These are phyloP conservation scores for Ustilago vetiveriae DNA, from an alignment of 1,284 basidiomycete genomes.

Conservation along the genomic window DNA sequence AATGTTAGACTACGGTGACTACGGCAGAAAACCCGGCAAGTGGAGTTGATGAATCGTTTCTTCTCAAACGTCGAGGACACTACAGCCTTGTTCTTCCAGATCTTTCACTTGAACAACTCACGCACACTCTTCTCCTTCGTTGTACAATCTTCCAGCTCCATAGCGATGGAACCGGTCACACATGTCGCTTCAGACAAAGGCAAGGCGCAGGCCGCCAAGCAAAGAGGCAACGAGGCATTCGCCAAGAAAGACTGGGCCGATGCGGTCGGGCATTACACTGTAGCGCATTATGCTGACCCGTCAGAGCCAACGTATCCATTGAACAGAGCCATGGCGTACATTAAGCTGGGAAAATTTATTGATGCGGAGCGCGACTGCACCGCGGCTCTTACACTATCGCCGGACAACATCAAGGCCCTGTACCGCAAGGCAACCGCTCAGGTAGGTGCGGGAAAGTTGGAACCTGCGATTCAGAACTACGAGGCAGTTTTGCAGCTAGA, in stretches of 20 bases:
- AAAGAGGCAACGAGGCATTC: constrained; percentile 35
- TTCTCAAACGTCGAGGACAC: not conserved
- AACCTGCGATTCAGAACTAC: constrained; percentile 12
- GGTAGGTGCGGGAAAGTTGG: constrained; percentile 11
- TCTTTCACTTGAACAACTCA: too few relatives aligned
- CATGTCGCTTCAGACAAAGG: constrained; percentile 6
- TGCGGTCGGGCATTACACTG: constrained; percentile 31
- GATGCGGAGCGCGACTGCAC: constrained; percentile 41
- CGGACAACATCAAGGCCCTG: constrained; percentile 33
- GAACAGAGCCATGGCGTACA: constrained; percentile 43
- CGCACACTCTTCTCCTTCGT: too few relatives aligned
- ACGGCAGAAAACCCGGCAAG: constrained; percentile 1
- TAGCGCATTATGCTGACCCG: constrained; percentile 22
- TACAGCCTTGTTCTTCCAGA: not conserved
- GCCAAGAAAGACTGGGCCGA: constrained; percentile 22
- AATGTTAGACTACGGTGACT: constrained; percentile 4
- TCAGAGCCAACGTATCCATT: constrained; percentile 37
- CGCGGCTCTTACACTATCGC: constrained; percentile 13
- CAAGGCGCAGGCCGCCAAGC: constrained; percentile 19
- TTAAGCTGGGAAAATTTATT: constrained; percentile 33
- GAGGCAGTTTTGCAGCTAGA: constrained; percentile 19
- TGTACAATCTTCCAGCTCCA: not conserved
- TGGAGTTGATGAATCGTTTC: constrained; percentile 1
- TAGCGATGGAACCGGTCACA: not conserved
- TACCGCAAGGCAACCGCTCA: constrained; percentile 29